phyloP scores from a whole-genome alignment of 306 rosid genomes.

The Crataegus laevigata region DNA sequence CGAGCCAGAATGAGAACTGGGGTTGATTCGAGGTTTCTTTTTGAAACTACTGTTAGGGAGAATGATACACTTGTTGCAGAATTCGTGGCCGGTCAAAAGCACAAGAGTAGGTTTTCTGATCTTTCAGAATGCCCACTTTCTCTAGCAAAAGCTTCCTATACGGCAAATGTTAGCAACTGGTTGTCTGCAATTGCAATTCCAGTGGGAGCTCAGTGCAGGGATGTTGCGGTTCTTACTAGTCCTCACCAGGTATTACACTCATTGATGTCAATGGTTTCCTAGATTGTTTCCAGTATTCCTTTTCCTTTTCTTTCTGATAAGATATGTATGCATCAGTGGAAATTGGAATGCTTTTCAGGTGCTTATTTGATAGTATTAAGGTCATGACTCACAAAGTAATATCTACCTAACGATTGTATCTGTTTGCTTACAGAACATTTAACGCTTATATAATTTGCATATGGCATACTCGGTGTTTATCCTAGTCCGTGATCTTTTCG shows the following conservation, averaged over 20 bases:
- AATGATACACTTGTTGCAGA: conserved; percentile 55
- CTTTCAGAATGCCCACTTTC: conserved; percentile 49
- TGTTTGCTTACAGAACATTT: neutral
- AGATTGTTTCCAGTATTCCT: neutral
- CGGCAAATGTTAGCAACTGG: conserved; percentile 47
- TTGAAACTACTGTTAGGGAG: conserved; percentile 53
- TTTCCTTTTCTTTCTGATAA: neutral
- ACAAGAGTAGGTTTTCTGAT: conserved; percentile 14
- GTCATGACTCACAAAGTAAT: neutral
- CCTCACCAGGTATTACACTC: conserved; percentile 48
- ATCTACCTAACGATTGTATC: neutral
- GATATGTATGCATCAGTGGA: neutral
- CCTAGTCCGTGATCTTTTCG: neutral
- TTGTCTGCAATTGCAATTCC: conserved; percentile 59
- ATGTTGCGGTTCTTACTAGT: conserved; percentile 45
- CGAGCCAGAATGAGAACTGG: conserved; percentile 68
- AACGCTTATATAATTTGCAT: neutral
- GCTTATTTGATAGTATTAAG: neutral
- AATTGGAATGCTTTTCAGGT: neutral
- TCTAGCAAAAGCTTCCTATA: conserved; percentile 53
- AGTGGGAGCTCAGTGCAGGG: conserved; percentile 79
- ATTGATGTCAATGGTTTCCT: neutral
- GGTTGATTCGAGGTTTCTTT: conserved; percentile 52
- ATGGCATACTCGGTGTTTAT: neutral
- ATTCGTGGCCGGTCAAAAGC: conserved; percentile 55